Percentiles rank a stretch among this genome's conserved stretches.
These are phyloP conservation scores for Mucor lusitanicus DNA, from an alignment of 371 early-diverging fungal genomes.

Conservation along the genomic window DNA sequence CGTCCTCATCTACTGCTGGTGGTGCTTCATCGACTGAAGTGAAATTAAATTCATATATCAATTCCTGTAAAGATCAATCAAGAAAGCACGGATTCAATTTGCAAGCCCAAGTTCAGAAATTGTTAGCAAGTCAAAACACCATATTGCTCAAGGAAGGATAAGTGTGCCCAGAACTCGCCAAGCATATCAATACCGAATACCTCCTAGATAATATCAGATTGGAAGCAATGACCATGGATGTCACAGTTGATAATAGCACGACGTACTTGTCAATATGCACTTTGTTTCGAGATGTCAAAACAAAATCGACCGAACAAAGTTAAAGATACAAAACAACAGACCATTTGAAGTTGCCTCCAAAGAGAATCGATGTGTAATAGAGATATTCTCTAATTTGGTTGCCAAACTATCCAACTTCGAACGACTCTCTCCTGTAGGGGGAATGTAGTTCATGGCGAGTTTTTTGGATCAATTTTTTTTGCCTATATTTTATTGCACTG, in stretches of 20 bases:
- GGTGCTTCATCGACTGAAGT: slow-evolving; percentile 12
- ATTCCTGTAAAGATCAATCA: slow-evolving; percentile 13
- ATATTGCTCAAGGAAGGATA: slow-evolving; percentile 10
- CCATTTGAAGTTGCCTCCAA: slow-evolving; percentile 11
- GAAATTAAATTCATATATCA: slow-evolving; percentile 19
- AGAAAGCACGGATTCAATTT: slow-evolving; percentile 19
- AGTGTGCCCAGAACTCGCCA: slow-evolving; percentile 9
- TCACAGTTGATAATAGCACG: slow-evolving; percentile 1
- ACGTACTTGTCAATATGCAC: slow-evolving; percentile 10
- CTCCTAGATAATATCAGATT: slow-evolving; percentile 8
- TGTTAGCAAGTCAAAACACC: slow-evolving; percentile 16
- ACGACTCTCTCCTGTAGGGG: slow-evolving; percentile 15
- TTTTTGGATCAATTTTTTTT: slow-evolving; percentile 15
- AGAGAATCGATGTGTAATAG: slow-evolving; percentile 13
- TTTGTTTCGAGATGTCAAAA: slow-evolving; percentile 13
- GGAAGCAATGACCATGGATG: slow-evolving; percentile 10
- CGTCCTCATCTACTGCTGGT: background rate
- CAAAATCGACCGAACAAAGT: slow-evolving; percentile 8
- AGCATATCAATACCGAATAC: slow-evolving; percentile 15
- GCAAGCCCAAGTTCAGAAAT: slow-evolving; percentile 17
- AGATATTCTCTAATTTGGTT: slow-evolving; percentile 15
- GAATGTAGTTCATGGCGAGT: slow-evolving; percentile 11
- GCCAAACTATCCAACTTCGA: slow-evolving; percentile 11
- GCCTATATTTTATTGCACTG: slow-evolving; percentile 15
- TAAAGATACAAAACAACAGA: slow-evolving; percentile 7